phyloP scores from a whole-genome alignment of 2,329 filamentous ascomycete genomes.

The Kalmusia sp. region DNA sequence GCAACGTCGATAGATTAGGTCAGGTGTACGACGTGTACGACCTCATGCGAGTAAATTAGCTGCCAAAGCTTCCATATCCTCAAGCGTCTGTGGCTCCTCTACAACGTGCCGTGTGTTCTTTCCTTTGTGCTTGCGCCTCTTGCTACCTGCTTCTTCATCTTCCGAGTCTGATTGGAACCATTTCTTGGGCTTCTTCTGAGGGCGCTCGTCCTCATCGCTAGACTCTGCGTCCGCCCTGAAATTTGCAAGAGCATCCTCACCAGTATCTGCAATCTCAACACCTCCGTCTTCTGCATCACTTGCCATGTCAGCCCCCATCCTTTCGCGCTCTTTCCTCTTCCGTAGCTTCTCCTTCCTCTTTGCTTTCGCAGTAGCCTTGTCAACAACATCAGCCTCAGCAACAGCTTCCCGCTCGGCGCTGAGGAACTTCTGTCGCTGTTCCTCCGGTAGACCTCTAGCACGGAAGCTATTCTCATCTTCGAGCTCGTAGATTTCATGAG shows the following conservation, averaged over 20 bases:
- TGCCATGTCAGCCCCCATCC: constrained; percentile 47
- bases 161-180: constrained; percentile 76
- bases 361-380: constrained; percentile 81
- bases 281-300: constrained; percentile 32
- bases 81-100: constrained; percentile 77
- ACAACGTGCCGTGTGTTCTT: constrained; percentile 62
- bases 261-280: constrained; percentile 37
- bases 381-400: constrained; percentile 75
- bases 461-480: constrained; percentile 84
- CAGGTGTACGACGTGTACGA: background rate
- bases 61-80: constrained; percentile 80
- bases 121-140: constrained; percentile 55
- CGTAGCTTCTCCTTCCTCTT: constrained; percentile 79
- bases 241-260: constrained; percentile 51
- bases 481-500: constrained; percentile 87
- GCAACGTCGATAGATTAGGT: background rate
- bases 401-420: constrained; percentile 76
- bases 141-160: constrained; percentile 52
- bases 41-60: constrained; percentile 67
- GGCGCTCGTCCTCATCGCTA: constrained; percentile 52
- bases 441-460: constrained; percentile 75
- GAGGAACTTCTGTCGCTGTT: constrained; percentile 79
- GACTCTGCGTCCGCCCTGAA: constrained; percentile 51
- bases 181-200: constrained; percentile 74
- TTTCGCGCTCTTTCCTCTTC: constrained; percentile 73